Conservation (phyloP, 306 rosid genomes). For the Rubus idaeus region DNA sequence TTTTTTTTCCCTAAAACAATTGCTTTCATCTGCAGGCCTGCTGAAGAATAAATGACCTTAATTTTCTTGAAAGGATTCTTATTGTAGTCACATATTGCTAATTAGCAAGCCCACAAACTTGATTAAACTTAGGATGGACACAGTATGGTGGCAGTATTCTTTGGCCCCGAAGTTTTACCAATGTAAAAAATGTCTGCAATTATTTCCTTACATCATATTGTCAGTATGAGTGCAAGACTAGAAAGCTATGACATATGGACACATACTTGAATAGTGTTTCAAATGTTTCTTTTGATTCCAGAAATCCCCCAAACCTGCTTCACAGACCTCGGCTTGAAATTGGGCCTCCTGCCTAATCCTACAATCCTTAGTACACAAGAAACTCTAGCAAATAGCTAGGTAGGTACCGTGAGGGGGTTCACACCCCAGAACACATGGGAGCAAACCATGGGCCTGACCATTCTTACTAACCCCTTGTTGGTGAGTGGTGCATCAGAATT, state of each 20-base stretch:
- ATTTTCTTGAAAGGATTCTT: not conserved
- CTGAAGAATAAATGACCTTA: not conserved
- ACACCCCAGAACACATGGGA: not conserved
- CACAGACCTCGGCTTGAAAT: not conserved
- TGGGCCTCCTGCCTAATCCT: not conserved
- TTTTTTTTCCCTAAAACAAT: not conserved
- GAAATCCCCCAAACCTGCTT: not conserved
- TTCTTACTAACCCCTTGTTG: not conserved
- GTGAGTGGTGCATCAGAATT: not conserved
- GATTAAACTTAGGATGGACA: not conserved
- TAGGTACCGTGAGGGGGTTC: not conserved
- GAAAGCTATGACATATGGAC: conserved; percentile 9
- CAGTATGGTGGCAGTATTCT: not conserved
- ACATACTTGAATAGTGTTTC: not conserved
- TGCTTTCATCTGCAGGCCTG: conserved; percentile 14
- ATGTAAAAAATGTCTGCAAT: not conserved
- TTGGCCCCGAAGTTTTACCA: not conserved
- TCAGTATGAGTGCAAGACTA: not conserved
- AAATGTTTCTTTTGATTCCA: not conserved
- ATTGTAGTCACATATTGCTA: not conserved
- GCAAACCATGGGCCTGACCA: not conserved
- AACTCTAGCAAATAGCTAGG: not conserved
- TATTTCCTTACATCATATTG: not conserved
- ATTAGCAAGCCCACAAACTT: conserved; percentile 3
- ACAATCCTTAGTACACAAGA: not conserved